Base-by-base conservation (phyloP, 2,329 filamentous ascomycete species). In the Macrophomina phaseolina region DNA sequence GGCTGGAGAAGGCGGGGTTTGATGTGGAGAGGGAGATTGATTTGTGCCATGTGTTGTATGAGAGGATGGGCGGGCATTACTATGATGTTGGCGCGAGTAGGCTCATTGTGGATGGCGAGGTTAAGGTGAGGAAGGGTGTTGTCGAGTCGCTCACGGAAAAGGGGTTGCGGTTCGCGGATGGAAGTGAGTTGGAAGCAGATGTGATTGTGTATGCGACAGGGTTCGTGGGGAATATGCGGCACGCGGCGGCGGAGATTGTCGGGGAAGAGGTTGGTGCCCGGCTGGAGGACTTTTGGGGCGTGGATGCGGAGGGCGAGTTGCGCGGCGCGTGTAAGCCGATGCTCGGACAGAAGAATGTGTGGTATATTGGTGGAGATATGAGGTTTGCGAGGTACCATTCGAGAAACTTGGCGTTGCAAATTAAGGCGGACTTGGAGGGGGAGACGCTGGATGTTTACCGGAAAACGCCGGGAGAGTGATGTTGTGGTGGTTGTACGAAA, bases 141-240 rank as follows among this genome's bases (percentile, higher is more conserved):
- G 75, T 81, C 30, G 71, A 74, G 11, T 67, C 72, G 4, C 78
- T 81, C 61, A 77, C 80, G 0, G 71, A 76, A 4, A 73, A 77
- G 1, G 82, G 81, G 1, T 72, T 85, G 6, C 68, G 75, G 11
- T 82, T 85, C 55, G 76, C 75, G 3, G 81, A 85, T 67, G 81
- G 80, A 2, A 76, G 73, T 1, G 73, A 77, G 48, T 63, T 84
- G 3, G 71, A 79, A 4, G 82, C 82, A 2, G 81, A 84, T 65
- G 73, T 83, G 64, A 79, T 85, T 34, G 76, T 85, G 8, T 79
- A 83, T 23, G 77, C 79, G 9, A 84, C 82, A 0, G 83, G 82
- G 1, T 84, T 81, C 69, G 76, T 79, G 66, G 73, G 74, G 11
- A 81, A 83, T 65, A 78, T 83, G 72, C 73, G 80, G 1, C 73